phyloP scores from a whole-genome alignment of 2,329 filamentous ascomycete genomes.

The Penicillium sp. region DNA sequence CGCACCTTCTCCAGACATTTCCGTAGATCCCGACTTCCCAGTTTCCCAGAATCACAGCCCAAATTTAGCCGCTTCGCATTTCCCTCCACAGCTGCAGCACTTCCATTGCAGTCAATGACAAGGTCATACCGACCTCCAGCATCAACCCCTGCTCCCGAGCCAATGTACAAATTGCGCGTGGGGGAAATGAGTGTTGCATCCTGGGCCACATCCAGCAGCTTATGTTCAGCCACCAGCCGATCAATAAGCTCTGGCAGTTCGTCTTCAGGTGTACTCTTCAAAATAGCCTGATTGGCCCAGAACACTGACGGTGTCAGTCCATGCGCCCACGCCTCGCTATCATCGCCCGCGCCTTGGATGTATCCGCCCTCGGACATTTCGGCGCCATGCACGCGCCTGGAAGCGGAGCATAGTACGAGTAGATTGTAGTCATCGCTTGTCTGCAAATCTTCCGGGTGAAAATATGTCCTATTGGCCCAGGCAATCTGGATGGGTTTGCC shows the following conservation, averaged over 20 bases:
- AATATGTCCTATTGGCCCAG: conserved; percentile 74
- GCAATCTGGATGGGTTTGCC: conserved; percentile 72
- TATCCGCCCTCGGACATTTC: conserved; percentile 74
- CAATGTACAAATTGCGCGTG: conserved; percentile 38
- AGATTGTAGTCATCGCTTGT: conserved; percentile 62
- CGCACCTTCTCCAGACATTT: conserved; percentile 64
- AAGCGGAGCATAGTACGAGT: conserved; percentile 83
- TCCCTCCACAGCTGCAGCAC: conserved; percentile 37
- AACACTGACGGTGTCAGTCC: conserved; percentile 77
- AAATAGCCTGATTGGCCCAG: conserved; percentile 65
- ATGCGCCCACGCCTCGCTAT: conserved; percentile 87
- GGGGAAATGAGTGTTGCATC: conserved; percentile 40
- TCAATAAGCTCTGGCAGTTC: conserved; percentile 58
- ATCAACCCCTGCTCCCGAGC: conserved; percentile 33
- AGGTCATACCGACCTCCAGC: conserved; percentile 47
- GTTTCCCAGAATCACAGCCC: conserved; percentile 68
- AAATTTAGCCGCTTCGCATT: conserved; percentile 52
- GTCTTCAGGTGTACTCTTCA: conserved; percentile 66
- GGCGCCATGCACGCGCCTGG: conserved; percentile 65
- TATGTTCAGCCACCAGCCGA: conserved; percentile 39
- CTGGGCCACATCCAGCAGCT: conserved; percentile 19
- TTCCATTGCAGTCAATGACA: conserved; percentile 43
- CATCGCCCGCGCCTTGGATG: conserved; percentile 91
- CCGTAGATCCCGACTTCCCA: conserved; percentile 80
- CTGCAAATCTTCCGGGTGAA: conserved; percentile 47